These are phyloP conservation scores for Lenzites betulinus DNA, from an alignment of 768 basidiomycete species.

Conservation along the genomic window DNA sequence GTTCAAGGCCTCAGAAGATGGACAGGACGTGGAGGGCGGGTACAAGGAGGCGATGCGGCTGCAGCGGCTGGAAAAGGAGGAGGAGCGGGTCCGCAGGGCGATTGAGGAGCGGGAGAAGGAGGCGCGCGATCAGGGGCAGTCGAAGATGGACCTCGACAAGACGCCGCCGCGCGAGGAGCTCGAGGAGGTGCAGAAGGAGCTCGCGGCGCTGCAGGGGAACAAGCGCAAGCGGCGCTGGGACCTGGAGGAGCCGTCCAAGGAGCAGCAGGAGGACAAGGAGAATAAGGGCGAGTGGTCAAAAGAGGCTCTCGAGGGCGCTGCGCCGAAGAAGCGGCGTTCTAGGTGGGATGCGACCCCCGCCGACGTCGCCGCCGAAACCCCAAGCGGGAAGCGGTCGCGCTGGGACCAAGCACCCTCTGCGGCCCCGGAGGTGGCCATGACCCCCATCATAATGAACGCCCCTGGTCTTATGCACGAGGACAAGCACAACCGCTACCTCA, in stretches of 20 bases:
- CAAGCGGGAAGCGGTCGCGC: conserved; percentile 74
- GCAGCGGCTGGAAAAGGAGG: conserved; percentile 90
- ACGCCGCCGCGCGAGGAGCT: conserved; percentile 86
- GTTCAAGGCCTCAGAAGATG: conserved; percentile 68
- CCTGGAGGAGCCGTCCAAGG: conserved; percentile 46
- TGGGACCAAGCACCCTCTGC: conserved; percentile 95
- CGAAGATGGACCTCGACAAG: conserved; percentile 88
- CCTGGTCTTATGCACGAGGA: conserved; percentile 85
- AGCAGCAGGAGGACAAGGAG: conserved; percentile 55
- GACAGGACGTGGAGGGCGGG: conserved; percentile 74
- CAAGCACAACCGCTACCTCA: conserved; percentile 93
- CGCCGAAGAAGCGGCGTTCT: conserved; percentile 90
- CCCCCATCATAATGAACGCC: conserved; percentile 85
- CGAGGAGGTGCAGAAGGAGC: conserved; percentile 69
- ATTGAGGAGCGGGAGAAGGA: conserved; percentile 89
- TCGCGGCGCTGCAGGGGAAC: conserved; percentile 54
- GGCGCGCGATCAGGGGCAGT: conserved; percentile 67
- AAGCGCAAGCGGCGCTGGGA: conserved; percentile 88
- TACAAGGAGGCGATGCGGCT: conserved; percentile 98
- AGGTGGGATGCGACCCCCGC: conserved; percentile 95
- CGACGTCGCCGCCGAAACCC: conserved; percentile 65
- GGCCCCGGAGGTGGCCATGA: conserved; percentile 62
- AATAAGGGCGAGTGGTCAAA: conserved; percentile 73
- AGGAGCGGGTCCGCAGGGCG: conserved; percentile 75
- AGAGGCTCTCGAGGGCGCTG: conserved; percentile 70